phyloP scores from a whole-genome alignment of 306 rosid species.

The Cucumis cinereus region DNA sequence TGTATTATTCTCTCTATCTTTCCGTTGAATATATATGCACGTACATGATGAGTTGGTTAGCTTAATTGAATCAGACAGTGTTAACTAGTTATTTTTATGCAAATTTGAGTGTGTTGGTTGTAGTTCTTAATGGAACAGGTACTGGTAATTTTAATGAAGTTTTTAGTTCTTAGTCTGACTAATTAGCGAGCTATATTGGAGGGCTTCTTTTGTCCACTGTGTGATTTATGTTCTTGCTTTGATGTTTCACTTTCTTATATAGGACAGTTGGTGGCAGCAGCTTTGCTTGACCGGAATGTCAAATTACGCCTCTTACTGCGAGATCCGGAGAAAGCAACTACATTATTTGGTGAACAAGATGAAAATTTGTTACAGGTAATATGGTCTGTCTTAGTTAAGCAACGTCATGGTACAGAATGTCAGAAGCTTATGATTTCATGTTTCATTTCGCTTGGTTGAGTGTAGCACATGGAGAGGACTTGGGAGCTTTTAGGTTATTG shows the following conservation, averaged over 20 bases:
- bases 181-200: background rate
- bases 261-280: slow-evolving; percentile 90
- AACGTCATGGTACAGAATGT: background rate
- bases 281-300: slow-evolving; percentile 60
- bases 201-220: background rate
- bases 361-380: slow-evolving; percentile 52
- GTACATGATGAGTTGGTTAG: background rate
- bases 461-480: background rate
- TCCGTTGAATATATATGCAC: background rate
- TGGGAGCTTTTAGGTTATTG: background rate
- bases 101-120: background rate
- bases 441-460: background rate
- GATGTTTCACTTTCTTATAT: slow-evolving; percentile 17
- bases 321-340: slow-evolving; percentile 62
- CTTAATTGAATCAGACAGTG: background rate
- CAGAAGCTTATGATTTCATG: background rate
- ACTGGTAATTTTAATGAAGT: background rate
- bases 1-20: background rate
- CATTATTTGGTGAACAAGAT: slow-evolving; percentile 67
- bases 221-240: background rate
- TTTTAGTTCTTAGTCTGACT: background rate
- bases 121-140: background rate
- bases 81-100: background rate
- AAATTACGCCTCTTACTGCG: slow-evolving; percentile 60
- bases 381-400: background rate